phyloP scores from a whole-genome alignment of 169 alveolate genomes.

The Eimeria necatrix region DNA sequence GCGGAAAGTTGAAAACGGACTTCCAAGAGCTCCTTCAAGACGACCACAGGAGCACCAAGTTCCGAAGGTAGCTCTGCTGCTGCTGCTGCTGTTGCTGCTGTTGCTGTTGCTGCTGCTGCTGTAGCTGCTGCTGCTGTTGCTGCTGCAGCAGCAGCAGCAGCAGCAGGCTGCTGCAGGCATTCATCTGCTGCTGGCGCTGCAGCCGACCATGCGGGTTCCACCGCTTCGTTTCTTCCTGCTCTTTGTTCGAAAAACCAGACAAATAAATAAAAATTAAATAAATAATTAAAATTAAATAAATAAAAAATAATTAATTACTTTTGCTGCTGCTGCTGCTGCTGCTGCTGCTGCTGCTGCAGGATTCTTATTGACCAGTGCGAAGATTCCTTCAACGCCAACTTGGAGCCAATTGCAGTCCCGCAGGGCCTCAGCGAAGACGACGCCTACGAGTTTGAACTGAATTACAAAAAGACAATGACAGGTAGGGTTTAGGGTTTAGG shows the following conservation, averaged over 20 bases:
- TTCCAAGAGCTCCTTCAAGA: slow-evolving; percentile 82
- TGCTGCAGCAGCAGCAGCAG: neutral
- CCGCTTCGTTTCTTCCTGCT: no score
- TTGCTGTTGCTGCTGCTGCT: neutral
- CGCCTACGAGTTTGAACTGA: slow-evolving; percentile 84
- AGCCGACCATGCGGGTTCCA: neutral
- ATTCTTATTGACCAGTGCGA: slow-evolving; percentile 85
- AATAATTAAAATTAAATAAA: no score
- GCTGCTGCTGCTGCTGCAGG: slow-evolving; percentile 38
- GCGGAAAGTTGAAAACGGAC: slow-evolving; percentile 82
- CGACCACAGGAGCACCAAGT: slow-evolving; percentile 79
- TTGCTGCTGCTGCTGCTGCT: slow-evolving; percentile 17
- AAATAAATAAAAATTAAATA: no score
- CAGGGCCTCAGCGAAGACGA: slow-evolving; percentile 84
- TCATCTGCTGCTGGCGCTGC: neutral
- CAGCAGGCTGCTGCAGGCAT: neutral
- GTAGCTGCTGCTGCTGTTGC: neutral
- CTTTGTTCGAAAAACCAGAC: neutral
- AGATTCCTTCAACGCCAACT: slow-evolving; percentile 84
- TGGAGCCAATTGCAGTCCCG: slow-evolving; percentile 85
- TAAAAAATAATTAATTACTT: neutral
- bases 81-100: neutral
- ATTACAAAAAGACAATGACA: slow-evolving; percentile 85
- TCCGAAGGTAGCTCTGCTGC: slow-evolving; percentile 30
- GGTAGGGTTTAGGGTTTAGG: slow-evolving; percentile 19